These are phyloP conservation scores for Bruguiera parviflora DNA, from an alignment of 345 rosid genomes.

Conservation along the genomic window DNA sequence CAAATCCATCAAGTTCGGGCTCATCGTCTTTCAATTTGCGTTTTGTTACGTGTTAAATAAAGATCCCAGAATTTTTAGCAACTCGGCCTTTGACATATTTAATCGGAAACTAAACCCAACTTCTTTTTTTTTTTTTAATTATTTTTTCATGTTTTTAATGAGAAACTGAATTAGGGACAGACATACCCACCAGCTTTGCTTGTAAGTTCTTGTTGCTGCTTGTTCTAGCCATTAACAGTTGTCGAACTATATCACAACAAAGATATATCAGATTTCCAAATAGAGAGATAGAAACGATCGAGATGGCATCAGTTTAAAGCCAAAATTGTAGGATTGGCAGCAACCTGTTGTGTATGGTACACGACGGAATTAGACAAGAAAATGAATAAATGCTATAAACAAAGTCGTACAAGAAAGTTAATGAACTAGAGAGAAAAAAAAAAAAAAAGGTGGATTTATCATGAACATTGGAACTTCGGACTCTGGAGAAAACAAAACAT, in stretches of 20 bases:
- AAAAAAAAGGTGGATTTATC: no score
- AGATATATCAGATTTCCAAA: neutral
- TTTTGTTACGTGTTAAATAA: no score
- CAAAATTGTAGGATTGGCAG: neutral
- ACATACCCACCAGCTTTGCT: slow-evolving; percentile 91
- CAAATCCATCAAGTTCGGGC: neutral
- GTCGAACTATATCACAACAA: neutral
- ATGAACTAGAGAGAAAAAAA: no score
- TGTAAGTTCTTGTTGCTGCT: slow-evolving; percentile 70
- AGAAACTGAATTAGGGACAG: slow-evolving; percentile 26
- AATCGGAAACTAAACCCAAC: neutral
- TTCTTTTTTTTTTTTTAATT: neutral
- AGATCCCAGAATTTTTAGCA: no score
- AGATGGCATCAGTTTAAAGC: neutral
- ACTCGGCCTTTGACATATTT: no score
- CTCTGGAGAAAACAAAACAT: neutral
- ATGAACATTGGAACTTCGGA: neutral
- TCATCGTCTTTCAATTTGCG: neutral
- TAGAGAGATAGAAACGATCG: neutral
- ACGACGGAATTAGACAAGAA: neutral
- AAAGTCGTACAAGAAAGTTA: neutral
- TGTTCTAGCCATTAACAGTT: slow-evolving; percentile 41
- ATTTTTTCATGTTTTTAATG: neutral
- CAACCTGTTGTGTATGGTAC: neutral
- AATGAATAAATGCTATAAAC: neutral